phyloP scores from a whole-genome alignment of 352 stramenopile genomes.

The Phytophthora ohioensis region DNA sequence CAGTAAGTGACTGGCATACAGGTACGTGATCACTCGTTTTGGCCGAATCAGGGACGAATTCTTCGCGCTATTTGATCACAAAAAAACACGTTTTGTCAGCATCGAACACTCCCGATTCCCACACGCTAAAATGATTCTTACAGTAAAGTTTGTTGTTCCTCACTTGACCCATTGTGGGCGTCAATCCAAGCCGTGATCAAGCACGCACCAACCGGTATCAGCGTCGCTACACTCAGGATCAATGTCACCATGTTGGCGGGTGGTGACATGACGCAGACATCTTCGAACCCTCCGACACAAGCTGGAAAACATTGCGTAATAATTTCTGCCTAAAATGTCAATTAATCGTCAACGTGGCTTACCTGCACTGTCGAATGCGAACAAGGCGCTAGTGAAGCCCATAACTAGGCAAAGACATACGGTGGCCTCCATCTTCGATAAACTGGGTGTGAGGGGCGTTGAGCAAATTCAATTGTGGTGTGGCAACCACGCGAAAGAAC shows the following conservation, averaged over 20 bases:
- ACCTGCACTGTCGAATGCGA: slow-evolving; percentile 12
- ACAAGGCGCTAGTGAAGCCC: slow-evolving; percentile 6
- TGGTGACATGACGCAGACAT: slow-evolving; percentile 13
- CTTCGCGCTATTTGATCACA: too few relatives aligned
- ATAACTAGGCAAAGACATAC: slow-evolving; percentile 14
- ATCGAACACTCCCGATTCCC: too few relatives aligned
- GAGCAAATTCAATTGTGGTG: too few relatives aligned
- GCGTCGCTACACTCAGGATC: slow-evolving; percentile 18
- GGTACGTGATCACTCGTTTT: slow-evolving; percentile 64
- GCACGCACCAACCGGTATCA: slow-evolving; percentile 12
- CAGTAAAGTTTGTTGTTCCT: slow-evolving; percentile 13
- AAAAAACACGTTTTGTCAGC: too few relatives aligned
- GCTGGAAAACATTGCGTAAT: too few relatives aligned
- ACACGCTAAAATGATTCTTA: neutral
- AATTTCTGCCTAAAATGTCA: too few relatives aligned
- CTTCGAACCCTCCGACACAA: slow-evolving; percentile 8
- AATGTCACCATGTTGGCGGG: slow-evolving; percentile 24
- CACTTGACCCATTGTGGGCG: neutral
- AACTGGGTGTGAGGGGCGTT: too few relatives aligned
- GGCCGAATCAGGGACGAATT: neutral
- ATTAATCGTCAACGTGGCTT: too few relatives aligned
- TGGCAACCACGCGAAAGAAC: too few relatives aligned
- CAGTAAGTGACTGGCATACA: slow-evolving; percentile 81
- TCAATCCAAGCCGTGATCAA: slow-evolving; percentile 21
- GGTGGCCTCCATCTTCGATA: slow-evolving; percentile 12